Evolutionary conservation across 192 early-diverging fungal species (phyloP).

Genomic region (Haplosporangium gracile): DNA sequence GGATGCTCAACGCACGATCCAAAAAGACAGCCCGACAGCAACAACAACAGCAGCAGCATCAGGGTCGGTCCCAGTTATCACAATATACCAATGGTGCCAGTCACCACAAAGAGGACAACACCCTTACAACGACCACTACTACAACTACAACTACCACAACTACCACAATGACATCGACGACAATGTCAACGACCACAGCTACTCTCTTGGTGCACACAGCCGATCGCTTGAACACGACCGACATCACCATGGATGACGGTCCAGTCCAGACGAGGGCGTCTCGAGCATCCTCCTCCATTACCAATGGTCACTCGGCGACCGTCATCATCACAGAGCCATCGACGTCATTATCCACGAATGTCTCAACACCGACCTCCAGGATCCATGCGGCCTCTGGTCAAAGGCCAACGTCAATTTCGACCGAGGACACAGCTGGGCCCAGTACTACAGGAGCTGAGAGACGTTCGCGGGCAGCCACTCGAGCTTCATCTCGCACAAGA

Average conservation of each 20-base stretch:
- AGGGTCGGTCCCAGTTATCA: slow-evolving; percentile 16
- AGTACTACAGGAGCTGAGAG: slow-evolving; percentile 11
- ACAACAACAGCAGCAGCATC: slow-evolving; percentile 36
- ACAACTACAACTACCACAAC: not conserved
- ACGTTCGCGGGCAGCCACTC: slow-evolving; percentile 36
- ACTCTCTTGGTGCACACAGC: not conserved
- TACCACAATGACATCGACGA: slow-evolving; percentile 1
- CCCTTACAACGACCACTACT: slow-evolving; percentile 14
- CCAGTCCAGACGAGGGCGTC: slow-evolving; percentile 48
- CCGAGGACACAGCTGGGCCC: slow-evolving; percentile 9
- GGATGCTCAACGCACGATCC: slow-evolving; percentile 24
- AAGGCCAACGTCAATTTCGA: slow-evolving; percentile 26
- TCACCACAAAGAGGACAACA: not conserved
- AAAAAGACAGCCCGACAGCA: slow-evolving; percentile 50
- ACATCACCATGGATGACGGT: slow-evolving; percentile 19
- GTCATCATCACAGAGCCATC: slow-evolving; percentile 11
- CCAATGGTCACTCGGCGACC: slow-evolving; percentile 5
- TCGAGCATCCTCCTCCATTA: slow-evolving; percentile 14
- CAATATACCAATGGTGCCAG: slow-evolving; percentile 35
- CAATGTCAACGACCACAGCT: slow-evolving; percentile 16
- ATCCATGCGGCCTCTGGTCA: slow-evolving; percentile 9
- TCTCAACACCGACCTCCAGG: slow-evolving; percentile 8
- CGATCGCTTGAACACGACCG: not conserved
- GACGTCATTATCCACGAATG: not conserved
- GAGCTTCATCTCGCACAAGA: slow-evolving; percentile 41